Evolutionary conservation across 495 filamentous ascomycete species (phyloP), one percentile per base, ranked within the genome.

Genomic region (Articulospora tetracladia): DNA sequence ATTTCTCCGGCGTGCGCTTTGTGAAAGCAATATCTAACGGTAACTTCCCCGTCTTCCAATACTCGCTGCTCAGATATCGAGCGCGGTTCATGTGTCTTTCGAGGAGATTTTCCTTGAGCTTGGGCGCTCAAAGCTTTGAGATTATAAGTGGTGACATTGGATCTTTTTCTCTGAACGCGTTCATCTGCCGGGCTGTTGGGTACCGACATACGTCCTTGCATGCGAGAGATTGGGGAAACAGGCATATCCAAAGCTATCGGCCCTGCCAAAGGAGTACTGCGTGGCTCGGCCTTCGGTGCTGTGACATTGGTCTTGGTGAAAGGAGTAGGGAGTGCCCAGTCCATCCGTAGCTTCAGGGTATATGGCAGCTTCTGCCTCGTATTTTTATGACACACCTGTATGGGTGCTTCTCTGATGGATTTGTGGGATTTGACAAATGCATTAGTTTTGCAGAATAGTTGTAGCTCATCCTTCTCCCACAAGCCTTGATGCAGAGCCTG

Each of bases 91-190:
- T 70, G 68, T 26, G 66, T 73, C 57, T 78, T 79, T 22, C 70
- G 74, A 11, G 68, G 68, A 41, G 77, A 73, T 61, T 73, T 79
- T 2, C 78, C 78, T 28, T 77, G 69, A 13, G 75, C 74, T 49
- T 69, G 78, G 58, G 74, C 75, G 67, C 74, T 79, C 28, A 81
- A 65, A 20, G 76, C 59, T 61, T 77, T 80, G 41, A 82, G 61
- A 56, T 83, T 82, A 60, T 83, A 83, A 32, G 78, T 81, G 56
- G 79, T 66, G 13, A 68, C 77, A 68, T 36, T 70, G 57, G 58
- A 74, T 68, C 59, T 72, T 59, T 25, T 75, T 71, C 57, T 57
- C 13, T 46, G 56, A 20, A 52, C 22, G 53, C 65, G 65, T 44
- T 22, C 34, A 28, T 63, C 57, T 7, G 47, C 53, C 12, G 61